phyloP scores from a whole-genome alignment of 768 basidiomycete genomes.

The Hygrocybe coccinea region DNA sequence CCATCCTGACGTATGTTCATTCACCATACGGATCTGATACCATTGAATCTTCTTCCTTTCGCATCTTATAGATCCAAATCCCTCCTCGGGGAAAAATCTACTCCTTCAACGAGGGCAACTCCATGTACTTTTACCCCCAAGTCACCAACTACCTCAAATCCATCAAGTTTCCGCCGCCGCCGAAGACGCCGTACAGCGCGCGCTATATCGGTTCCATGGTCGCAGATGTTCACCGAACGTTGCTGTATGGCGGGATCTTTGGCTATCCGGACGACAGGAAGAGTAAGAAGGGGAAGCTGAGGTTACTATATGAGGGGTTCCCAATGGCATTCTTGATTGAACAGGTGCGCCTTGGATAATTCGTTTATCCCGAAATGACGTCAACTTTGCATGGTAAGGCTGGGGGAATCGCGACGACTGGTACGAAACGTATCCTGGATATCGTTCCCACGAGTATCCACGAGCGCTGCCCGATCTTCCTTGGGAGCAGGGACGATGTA shows the following conservation, averaged over 20 bases:
- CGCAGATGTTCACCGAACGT: constrained; percentile 93
- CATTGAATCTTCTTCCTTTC: background rate
- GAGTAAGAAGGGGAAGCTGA: constrained; percentile 90
- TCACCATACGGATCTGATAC: background rate
- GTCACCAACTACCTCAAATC: constrained; percentile 79
- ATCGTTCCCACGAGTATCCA: constrained; percentile 83
- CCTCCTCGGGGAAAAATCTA: constrained; percentile 97
- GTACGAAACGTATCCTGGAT: constrained; percentile 88
- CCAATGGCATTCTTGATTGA: constrained; percentile 96
- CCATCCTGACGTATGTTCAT: constrained; percentile 74
- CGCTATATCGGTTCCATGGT: constrained; percentile 99
- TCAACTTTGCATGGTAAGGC: constrained; percentile 53
- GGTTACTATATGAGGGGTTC: constrained; percentile 95
- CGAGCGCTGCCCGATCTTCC: constrained; percentile 87
- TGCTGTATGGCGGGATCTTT: constrained; percentile 97
- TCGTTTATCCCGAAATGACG: background rate
- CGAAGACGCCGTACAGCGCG: constrained; percentile 82
- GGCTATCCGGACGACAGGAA: constrained; percentile 99
- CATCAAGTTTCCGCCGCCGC: constrained; percentile 81
- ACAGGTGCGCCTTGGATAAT: constrained; percentile 49
- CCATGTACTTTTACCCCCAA: constrained; percentile 86
- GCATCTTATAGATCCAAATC: constrained; percentile 67
- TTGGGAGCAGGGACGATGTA: constrained; percentile 93
- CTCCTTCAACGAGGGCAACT: constrained; percentile 99
- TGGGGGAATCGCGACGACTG: constrained; percentile 94